Evolutionary conservation across 306 rosid genomes (phyloP).

Genomic region (Pyrus bretschneideri): DNA sequence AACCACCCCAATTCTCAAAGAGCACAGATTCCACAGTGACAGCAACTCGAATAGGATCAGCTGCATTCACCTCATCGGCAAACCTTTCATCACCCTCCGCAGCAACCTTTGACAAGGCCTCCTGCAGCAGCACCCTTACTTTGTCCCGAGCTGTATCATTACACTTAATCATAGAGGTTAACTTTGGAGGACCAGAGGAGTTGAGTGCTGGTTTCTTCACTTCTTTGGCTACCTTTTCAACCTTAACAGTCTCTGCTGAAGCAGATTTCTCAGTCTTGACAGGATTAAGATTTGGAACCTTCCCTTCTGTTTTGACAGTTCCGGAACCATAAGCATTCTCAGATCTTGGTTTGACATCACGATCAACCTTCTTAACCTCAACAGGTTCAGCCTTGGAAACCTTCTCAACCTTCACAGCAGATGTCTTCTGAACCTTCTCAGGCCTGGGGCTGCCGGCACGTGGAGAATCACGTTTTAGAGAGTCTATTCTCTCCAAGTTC

Average conservation of each 20-base stretch:
- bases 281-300: constrained; percentile 26
- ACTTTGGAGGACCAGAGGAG: constrained; percentile 51
- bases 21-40: constrained; percentile 78
- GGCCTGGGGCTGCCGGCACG: constrained; percentile 54
- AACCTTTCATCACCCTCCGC: constrained; percentile 63
- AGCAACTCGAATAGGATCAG: constrained; percentile 83
- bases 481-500: constrained; percentile 28
- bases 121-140: constrained; percentile 66
- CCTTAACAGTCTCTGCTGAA: constrained; percentile 40
- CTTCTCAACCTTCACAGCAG: constrained; percentile 56
- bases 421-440: constrained; percentile 55
- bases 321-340: constrained; percentile 21
- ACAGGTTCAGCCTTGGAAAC: constrained; percentile 36
- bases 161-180: constrained; percentile 63
- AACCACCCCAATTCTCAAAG: constrained; percentile 88
- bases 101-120: constrained; percentile 67
- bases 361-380: constrained; percentile 50
- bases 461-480: constrained; percentile 37
- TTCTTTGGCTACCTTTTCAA: constrained; percentile 52
- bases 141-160: constrained; percentile 63
- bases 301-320: constrained; percentile 17
- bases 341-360: constrained; percentile 41
- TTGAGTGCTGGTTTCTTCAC: constrained; percentile 44
- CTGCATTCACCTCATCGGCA: constrained; percentile 42
- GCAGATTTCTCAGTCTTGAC: constrained; percentile 43